phyloP scores from a whole-genome alignment of 192 early-diverging fungal genomes.

The Coemansia biformis region DNA sequence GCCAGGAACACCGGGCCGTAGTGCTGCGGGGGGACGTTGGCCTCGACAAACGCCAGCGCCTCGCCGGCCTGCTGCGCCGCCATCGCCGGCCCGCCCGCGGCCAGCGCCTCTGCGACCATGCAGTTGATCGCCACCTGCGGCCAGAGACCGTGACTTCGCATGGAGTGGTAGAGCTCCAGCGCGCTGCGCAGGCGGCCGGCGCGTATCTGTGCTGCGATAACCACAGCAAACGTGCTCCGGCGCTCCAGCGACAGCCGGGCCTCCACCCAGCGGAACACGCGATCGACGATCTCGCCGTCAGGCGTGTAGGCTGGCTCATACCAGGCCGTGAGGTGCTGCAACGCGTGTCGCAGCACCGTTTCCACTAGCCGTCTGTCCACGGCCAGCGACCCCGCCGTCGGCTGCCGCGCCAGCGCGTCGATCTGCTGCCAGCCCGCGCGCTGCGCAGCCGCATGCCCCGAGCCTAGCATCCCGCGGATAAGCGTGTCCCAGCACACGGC shows the following conservation, averaged over 20 bases:
- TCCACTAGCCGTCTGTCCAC: slow-evolving; percentile 25
- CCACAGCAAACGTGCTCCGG: slow-evolving; percentile 10
- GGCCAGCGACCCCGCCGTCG: background rate
- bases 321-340: background rate
- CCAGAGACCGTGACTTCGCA: slow-evolving; percentile 18
- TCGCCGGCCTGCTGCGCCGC: background rate
- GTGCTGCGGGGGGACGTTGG: slow-evolving; percentile 25
- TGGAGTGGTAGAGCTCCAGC: slow-evolving; percentile 21
- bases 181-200: slow-evolving; percentile 10
- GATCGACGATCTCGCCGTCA: background rate
- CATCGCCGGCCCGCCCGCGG: background rate
- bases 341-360: slow-evolving; percentile 19
- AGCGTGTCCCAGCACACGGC: slow-evolving; percentile 34
- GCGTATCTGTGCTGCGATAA: slow-evolving; percentile 17
- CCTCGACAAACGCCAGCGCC: slow-evolving; percentile 10
- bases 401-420: slow-evolving; percentile 11
- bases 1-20: slow-evolving; percentile 9
- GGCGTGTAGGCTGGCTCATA: slow-evolving; percentile 8
- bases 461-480: slow-evolving; percentile 20
- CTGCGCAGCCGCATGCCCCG: slow-evolving; percentile 5
- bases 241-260: slow-evolving; percentile 10
- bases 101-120: slow-evolving; percentile 29
- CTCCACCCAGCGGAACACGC: slow-evolving; percentile 18
- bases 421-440: slow-evolving; percentile 28
- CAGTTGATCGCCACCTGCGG: slow-evolving; percentile 32